These are phyloP conservation scores for Dactylonectria macrodidyma DNA, from an alignment of 2,329 filamentous ascomycete species.

Conservation along the genomic window DNA sequence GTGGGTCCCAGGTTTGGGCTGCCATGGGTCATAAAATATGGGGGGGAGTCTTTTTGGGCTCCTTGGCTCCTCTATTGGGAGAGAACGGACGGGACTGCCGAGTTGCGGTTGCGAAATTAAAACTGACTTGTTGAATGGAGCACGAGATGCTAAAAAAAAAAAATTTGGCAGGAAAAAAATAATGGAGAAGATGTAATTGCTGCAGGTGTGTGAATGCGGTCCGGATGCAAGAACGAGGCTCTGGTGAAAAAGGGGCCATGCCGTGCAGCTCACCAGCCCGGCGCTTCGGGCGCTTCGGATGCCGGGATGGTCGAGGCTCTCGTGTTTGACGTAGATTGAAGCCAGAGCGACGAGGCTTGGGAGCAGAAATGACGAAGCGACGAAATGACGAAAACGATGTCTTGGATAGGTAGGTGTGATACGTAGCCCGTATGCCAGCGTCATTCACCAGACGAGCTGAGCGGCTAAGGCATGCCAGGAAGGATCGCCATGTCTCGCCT, in stretches of 20 bases:
- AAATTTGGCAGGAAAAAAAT: too few species aligned
- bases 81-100: not conserved
- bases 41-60: not conserved
- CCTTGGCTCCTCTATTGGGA: not conserved
- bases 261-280: slow-evolving; percentile 3
- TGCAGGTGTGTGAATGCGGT: not conserved
- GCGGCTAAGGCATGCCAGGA: not conserved
- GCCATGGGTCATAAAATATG: not conserved
- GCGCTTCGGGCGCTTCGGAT: not conserved
- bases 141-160: too few species aligned
- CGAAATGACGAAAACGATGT: not conserved
- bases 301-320: not conserved
- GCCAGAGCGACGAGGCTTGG: not conserved
- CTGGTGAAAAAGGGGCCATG: slow-evolving; percentile 7
- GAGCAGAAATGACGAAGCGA: not conserved
- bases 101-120: not conserved
- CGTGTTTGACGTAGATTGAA: not conserved
- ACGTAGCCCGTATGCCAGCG: not conserved
- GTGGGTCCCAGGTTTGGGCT: not conserved
- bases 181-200: not conserved
- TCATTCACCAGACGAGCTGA: not conserved
- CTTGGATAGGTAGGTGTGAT: not conserved
- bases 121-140: not conserved
- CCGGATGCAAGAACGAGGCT: not conserved
- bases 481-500: slow-evolving; percentile 6